Conservation (phyloP, 2,329 filamentous ascomycete species). For the Magnaporthales sp. region DNA sequence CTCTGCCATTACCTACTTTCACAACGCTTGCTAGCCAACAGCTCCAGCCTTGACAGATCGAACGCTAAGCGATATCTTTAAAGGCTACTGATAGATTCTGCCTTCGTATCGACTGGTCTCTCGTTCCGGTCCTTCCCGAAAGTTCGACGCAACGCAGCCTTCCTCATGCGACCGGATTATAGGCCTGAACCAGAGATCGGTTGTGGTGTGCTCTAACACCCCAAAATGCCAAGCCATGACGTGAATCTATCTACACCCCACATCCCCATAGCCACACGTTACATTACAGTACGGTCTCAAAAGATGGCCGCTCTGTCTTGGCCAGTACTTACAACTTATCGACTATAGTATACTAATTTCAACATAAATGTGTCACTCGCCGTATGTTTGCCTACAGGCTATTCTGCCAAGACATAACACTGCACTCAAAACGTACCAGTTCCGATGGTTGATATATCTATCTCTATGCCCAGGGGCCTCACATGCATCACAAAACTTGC, state of each 20-base stretch:
- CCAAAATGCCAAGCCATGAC: background rate
- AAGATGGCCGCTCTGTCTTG: background rate
- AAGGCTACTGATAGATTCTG: background rate
- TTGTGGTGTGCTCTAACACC: background rate
- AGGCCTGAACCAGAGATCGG: background rate
- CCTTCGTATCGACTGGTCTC: background rate
- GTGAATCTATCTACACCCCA: background rate
- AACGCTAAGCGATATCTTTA: background rate
- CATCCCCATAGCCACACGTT: background rate
- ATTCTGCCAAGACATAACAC: background rate
- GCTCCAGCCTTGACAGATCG: background rate
- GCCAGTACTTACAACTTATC: background rate
- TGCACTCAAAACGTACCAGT: background rate
- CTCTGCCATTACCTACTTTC: background rate
- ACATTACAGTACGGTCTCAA: background rate
- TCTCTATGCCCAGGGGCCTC: background rate
- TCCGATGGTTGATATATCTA: background rate
- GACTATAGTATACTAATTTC: background rate
- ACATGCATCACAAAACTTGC: background rate
- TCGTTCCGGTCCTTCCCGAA: background rate
- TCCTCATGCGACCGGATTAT: background rate
- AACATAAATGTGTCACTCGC: background rate
- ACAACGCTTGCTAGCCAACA: background rate
- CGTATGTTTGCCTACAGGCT: background rate
- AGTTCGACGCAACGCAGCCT: constrained; percentile 1